A percentile compares a stretch with the other conserved stretches of the same genome.
These are phyloP conservation scores for Ramalina intermedia DNA, from an alignment of 495 filamentous ascomycete species.

Conservation along the genomic window DNA sequence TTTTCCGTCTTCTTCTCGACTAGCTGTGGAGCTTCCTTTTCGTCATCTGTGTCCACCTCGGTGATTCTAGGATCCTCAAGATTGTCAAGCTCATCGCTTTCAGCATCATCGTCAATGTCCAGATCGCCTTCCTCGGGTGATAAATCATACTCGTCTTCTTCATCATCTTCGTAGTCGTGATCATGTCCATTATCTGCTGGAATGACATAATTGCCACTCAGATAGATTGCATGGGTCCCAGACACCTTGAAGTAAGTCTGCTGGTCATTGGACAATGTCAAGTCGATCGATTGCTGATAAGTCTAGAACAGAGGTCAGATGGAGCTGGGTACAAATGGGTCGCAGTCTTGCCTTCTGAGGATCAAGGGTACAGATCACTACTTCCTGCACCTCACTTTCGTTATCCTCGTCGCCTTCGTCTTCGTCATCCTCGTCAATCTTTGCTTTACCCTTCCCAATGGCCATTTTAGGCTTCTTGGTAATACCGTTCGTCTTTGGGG, in stretches of 20 bases:
- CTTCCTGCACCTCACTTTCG: conserved; percentile 55
- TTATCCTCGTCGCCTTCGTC: conserved; percentile 47
- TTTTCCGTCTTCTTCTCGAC: conserved; percentile 27
- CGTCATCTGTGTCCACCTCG: conserved; percentile 75
- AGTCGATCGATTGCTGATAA: conserved; percentile 90
- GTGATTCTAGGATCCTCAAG: conserved; percentile 67
- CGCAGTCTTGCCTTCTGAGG: conserved; percentile 48
- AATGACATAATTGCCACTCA: conserved; percentile 90
- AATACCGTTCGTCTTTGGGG: conserved; percentile 46
- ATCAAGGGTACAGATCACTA: conserved; percentile 87
- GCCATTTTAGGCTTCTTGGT: conserved; percentile 29
- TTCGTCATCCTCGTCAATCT: conserved; percentile 51
- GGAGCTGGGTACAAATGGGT: background rate
- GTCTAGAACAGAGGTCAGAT: conserved; percentile 40
- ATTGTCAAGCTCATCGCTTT: conserved; percentile 72
- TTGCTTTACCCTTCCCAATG: conserved; percentile 67
- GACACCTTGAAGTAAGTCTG: conserved; percentile 78
- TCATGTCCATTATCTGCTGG: conserved; percentile 36
- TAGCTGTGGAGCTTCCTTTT: conserved; percentile 58
- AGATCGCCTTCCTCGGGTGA: conserved; percentile 67
- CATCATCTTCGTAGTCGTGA: conserved; percentile 51
- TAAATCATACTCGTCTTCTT: conserved; percentile 65
- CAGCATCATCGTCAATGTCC: conserved; percentile 49
- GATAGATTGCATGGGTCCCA: conserved; percentile 76
- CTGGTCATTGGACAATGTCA: conserved; percentile 76